Conservation (phyloP, 2,329 filamentous ascomycete species). For the Monosporascus ibericus region DNA sequence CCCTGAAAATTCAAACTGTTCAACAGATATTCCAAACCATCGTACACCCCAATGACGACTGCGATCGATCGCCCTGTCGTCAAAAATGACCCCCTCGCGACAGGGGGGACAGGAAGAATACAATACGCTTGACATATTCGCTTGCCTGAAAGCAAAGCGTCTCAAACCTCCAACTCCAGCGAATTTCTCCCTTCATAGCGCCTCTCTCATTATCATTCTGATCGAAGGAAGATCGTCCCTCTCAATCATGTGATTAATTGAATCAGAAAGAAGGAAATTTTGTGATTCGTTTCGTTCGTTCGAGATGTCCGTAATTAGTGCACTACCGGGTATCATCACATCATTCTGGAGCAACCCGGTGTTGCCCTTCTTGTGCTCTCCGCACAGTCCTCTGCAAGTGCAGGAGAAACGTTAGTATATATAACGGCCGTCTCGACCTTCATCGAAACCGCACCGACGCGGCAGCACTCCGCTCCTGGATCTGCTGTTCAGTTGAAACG, state of each 20-base stretch:
- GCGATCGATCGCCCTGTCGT: slow-evolving; percentile 6
- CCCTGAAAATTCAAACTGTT: not conserved
- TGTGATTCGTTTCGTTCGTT: slow-evolving; percentile 19
- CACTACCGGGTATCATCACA: slow-evolving; percentile 1
- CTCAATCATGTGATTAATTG: slow-evolving; percentile 7
- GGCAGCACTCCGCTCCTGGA: slow-evolving; percentile 56
- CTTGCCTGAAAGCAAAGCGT: not conserved
- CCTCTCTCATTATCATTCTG: not conserved
- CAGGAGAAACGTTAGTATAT: slow-evolving; percentile 15
- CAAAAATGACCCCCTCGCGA: slow-evolving; percentile 7
- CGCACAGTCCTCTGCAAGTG: not conserved
- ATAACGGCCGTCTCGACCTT: slow-evolving; percentile 12
- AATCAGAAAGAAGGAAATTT: slow-evolving; percentile 11
- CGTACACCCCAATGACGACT: slow-evolving; percentile 5
- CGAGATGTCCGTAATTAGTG: slow-evolving; percentile 13
- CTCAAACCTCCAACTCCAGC: not conserved
- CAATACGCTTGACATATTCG: slow-evolving; percentile 9
- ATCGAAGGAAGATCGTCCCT: slow-evolving; percentile 3
- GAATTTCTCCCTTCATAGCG: not conserved
- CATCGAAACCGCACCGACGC: slow-evolving; percentile 36
- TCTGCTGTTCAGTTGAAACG: slow-evolving; percentile 72
- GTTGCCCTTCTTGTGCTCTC: not conserved
- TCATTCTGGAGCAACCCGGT: not conserved
- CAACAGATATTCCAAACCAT: slow-evolving; percentile 4
- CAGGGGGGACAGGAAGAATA: slow-evolving; percentile 5